A percentile compares a stretch with the other conserved stretches of the same genome.
These are phyloP conservation scores for Jacaranda mimosifolia DNA, from an alignment of 257 asterid genomes.

Conservation along the genomic window DNA sequence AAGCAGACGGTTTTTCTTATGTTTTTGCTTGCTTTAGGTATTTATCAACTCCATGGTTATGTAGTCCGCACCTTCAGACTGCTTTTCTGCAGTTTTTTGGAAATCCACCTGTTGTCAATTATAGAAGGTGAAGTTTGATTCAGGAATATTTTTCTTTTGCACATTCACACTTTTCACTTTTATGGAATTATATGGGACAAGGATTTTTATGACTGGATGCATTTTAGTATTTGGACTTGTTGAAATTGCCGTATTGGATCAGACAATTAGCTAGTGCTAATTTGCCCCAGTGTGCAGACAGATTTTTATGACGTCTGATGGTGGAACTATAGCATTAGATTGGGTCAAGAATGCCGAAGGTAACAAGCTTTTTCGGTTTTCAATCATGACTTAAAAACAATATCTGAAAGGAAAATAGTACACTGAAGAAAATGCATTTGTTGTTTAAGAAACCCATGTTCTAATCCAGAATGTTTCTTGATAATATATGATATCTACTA, in stretches of 20 bases:
- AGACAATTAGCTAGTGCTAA: slow-evolving; percentile 32
- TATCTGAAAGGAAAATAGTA: neutral
- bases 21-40: slow-evolving; percentile 51
- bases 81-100: slow-evolving; percentile 70
- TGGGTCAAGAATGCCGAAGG: slow-evolving; percentile 73
- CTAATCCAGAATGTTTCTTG: neutral
- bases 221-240: slow-evolving; percentile 2
- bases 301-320: slow-evolving; percentile 69
- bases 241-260: slow-evolving; percentile 7
- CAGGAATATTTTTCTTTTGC: neutral
- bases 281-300: slow-evolving; percentile 55
- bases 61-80: slow-evolving; percentile 95
- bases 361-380: slow-evolving; percentile 34
- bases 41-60: slow-evolving; percentile 86
- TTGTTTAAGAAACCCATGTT: neutral
- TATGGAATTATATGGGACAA: neutral
- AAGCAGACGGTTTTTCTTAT: neutral
- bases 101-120: slow-evolving; percentile 65
- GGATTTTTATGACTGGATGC: neutral
- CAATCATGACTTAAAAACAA: neutral
- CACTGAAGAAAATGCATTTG: neutral
- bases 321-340: slow-evolving; percentile 91
- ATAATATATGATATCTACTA: neutral
- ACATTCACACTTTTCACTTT: slow-evolving; percentile 2
- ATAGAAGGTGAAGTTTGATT: slow-evolving; percentile 65